A percentile compares a stretch with the other conserved stretches of the same genome.
phyloP scores from a whole-genome alignment of 306 rosid genomes.

The Potentilla sterilis region DNA sequence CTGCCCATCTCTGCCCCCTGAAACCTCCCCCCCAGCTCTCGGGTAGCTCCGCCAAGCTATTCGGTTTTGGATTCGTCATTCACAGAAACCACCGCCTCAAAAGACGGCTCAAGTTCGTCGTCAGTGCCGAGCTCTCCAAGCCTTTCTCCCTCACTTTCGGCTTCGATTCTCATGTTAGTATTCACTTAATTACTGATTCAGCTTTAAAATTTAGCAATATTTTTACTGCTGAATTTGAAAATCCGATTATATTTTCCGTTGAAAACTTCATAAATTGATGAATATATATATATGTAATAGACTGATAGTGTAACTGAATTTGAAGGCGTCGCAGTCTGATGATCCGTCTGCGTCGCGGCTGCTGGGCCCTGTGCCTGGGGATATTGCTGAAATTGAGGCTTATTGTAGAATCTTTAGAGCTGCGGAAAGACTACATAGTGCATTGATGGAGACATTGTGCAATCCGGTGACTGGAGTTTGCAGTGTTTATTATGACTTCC shows the following conservation, averaged over 20 bases:
- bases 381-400: constrained; percentile 95
- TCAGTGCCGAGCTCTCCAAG: constrained; percentile 65
- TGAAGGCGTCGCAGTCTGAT: constrained; percentile 43
- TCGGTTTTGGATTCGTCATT: constrained; percentile 35
- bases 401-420: constrained; percentile 87
- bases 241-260: background rate
- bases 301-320: background rate
- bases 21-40: constrained; percentile 41
- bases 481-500: constrained; percentile 63
- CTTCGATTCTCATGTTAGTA: constrained; percentile 62
- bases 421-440: constrained; percentile 68
- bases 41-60: constrained; percentile 28
- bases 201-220: too few relatives aligned
- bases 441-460: constrained; percentile 76
- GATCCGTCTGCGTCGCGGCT: constrained; percentile 47
- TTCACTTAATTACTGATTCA: background rate
- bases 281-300: too few relatives aligned
- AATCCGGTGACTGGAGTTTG: constrained; percentile 80
- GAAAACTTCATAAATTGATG: too few relatives aligned
- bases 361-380: constrained; percentile 93
- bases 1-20: constrained; percentile 34
- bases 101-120: constrained; percentile 53
- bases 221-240: background rate
- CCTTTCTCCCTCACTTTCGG: constrained; percentile 44
- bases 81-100: constrained; percentile 43